phyloP scores from a whole-genome alignment of 169 alveolate species.

The Plasmodium vinckei region DNA sequence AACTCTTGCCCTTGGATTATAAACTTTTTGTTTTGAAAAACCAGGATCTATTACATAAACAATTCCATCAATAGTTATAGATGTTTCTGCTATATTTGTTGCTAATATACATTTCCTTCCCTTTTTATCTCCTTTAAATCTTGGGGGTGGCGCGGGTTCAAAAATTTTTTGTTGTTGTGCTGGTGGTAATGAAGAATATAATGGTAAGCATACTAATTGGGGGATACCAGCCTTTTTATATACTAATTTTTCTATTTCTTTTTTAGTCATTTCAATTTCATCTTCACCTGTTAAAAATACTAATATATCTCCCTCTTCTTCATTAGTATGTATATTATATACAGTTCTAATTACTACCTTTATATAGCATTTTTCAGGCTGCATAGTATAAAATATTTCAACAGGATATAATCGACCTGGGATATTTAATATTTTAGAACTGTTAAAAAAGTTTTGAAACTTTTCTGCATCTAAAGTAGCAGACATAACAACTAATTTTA shows the following conservation, averaged over 20 bases:
- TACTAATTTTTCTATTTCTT: slow-evolving; percentile 76
- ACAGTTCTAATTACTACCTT: slow-evolving; percentile 95
- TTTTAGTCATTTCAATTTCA: slow-evolving; percentile 88
- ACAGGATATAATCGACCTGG: slow-evolving; percentile 99
- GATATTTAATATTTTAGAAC: slow-evolving; percentile 95
- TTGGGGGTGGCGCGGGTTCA: slow-evolving; percentile 95
- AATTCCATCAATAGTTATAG: slow-evolving; percentile 99
- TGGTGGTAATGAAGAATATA: slow-evolving; percentile 98
- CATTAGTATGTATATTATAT: slow-evolving; percentile 93
- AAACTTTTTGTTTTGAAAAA: slow-evolving; percentile 98
- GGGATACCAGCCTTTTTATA: slow-evolving; percentile 58
- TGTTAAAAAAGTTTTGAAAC: slow-evolving; percentile 94
- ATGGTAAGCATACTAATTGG: slow-evolving; percentile 88
- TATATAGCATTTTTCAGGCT: slow-evolving; percentile 95
- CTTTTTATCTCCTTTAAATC: slow-evolving; percentile 91
- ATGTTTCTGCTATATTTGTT: slow-evolving; percentile 99
- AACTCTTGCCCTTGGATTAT: slow-evolving; percentile 98
- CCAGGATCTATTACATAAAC: slow-evolving; percentile 99
- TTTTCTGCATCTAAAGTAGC: slow-evolving; percentile 98
- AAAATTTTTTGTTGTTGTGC: slow-evolving; percentile 95
- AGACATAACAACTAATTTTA: slow-evolving; percentile 97
- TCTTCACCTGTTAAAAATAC: slow-evolving; percentile 97
- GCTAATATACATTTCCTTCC: slow-evolving; percentile 97
- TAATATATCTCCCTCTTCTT: slow-evolving; percentile 94
- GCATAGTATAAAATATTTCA: slow-evolving; percentile 95